Evolutionary conservation across 495 filamentous ascomycete genomes (phyloP).

Genomic region (Neurospora sp.): DNA sequence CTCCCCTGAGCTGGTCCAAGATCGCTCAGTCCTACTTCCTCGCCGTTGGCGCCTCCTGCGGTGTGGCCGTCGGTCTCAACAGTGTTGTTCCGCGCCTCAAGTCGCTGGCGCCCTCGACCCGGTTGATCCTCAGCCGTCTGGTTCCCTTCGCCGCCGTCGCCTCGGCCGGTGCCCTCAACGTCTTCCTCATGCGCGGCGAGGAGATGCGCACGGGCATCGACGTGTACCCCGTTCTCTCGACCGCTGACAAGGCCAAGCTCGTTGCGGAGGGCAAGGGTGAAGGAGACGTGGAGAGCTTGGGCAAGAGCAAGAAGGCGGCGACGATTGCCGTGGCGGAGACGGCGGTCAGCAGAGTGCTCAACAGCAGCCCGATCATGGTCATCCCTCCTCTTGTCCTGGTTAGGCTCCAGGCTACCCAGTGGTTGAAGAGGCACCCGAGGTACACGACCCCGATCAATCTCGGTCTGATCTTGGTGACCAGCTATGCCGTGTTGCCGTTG

Average conservation of each 20-base stretch:
- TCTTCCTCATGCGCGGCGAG: slow-evolving; percentile 94
- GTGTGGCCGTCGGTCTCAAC: slow-evolving; percentile 88
- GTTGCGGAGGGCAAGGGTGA: slow-evolving; percentile 26
- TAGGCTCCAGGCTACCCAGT: slow-evolving; percentile 64
- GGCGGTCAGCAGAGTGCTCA: slow-evolving; percentile 77
- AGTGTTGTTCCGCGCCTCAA: slow-evolving; percentile 77
- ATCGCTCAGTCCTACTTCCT: slow-evolving; percentile 84
- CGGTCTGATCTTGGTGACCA: slow-evolving; percentile 70
- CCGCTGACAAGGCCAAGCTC: slow-evolving; percentile 37
- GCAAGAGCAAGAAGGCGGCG: slow-evolving; percentile 80
- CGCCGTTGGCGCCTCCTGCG: slow-evolving; percentile 85
- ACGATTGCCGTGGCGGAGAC: slow-evolving; percentile 85
- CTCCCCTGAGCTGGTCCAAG: slow-evolving; percentile 66
- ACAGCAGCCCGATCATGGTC: slow-evolving; percentile 95
- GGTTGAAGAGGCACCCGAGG: slow-evolving; percentile 58
- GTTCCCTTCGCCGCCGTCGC: slow-evolving; percentile 95
- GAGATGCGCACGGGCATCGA: slow-evolving; percentile 92
- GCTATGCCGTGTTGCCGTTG: slow-evolving; percentile 72
- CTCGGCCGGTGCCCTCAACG: slow-evolving; percentile 81
- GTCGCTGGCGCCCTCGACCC: slow-evolving; percentile 59
- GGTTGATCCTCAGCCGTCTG: slow-evolving; percentile 64
- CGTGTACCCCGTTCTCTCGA: slow-evolving; percentile 69
- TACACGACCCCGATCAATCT: slow-evolving; percentile 71
- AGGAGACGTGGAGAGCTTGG: slow-evolving; percentile 51
- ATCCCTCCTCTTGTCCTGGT: slow-evolving; percentile 78